Conservation (phyloP, 2,329 filamentous ascomycete species). For the Fulvia fulva region DNA sequence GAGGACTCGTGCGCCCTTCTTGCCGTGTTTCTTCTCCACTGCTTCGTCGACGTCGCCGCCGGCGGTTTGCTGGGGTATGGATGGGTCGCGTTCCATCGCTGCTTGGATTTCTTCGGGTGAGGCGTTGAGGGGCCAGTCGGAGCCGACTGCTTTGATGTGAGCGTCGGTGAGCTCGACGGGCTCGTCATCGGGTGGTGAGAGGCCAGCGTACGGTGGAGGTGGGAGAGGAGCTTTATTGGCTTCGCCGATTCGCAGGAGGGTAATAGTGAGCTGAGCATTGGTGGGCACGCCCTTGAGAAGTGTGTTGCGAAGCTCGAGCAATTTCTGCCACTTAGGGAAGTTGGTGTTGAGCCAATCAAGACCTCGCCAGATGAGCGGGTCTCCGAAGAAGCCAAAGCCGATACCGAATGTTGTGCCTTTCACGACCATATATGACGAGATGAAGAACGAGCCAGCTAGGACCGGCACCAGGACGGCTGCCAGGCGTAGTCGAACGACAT, state of each 20-base stretch:
- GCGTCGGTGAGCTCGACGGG: conserved; percentile 49
- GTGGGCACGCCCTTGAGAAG: conserved; percentile 78
- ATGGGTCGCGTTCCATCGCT: conserved; percentile 51
- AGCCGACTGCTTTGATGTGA: conserved; percentile 50
- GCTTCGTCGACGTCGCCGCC: conserved; percentile 52
- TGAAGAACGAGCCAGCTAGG: conserved; percentile 41
- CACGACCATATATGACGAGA: conserved; percentile 49
- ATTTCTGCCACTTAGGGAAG: conserved; percentile 69
- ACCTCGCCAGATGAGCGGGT: conserved; percentile 64
- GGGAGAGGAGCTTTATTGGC: conserved; percentile 75
- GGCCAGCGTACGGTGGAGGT: conserved; percentile 47
- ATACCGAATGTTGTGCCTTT: conserved; percentile 63
- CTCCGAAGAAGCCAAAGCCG: conserved; percentile 77
- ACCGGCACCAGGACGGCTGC: conserved; percentile 45
- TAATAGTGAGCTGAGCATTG: conserved; percentile 78
- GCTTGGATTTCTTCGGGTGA: conserved; percentile 62
- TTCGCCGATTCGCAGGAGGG: conserved; percentile 76
- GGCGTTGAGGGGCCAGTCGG: conserved; percentile 57
- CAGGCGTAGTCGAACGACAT: conserved; percentile 43
- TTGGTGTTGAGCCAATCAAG: conserved; percentile 57
- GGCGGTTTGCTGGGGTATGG: conserved; percentile 45
- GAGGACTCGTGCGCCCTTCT: conserved; percentile 51
- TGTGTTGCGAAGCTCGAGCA: conserved; percentile 70
- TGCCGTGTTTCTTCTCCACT: conserved; percentile 47
- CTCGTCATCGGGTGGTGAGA: conserved; percentile 46